A percentile compares a stretch with the other conserved stretches of the same genome.
Conservation (phyloP, 2,329 filamentous ascomycete species). For the Fusarium sp. region DNA sequence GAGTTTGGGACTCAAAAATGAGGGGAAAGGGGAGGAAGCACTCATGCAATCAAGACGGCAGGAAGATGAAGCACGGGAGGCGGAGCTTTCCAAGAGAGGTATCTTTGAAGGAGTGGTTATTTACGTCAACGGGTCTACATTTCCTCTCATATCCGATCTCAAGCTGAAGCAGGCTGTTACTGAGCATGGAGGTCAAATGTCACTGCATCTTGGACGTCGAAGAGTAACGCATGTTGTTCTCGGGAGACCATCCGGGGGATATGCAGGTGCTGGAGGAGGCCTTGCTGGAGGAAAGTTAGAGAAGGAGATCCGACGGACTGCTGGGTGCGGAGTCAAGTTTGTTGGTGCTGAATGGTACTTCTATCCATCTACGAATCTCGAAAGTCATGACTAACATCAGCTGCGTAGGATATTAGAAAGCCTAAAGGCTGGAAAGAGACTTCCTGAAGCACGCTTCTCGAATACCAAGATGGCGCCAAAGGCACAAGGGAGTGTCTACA, state of each 20-base stretch:
- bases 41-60: conserved; percentile 50
- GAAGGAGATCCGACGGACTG: conserved; percentile 75
- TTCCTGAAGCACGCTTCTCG: conserved; percentile 79
- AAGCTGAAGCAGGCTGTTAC: conserved; percentile 82
- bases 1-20: conserved; percentile 21
- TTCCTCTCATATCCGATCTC: conserved; percentile 85
- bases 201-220: conserved; percentile 76
- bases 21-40: conserved; percentile 40
- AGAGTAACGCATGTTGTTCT: conserved; percentile 89
- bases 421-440: conserved; percentile 77
- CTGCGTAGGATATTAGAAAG: conserved; percentile 79
- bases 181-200: conserved; percentile 77
- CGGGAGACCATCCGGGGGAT: conserved; percentile 64
- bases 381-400: not conserved
- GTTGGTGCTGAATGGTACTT: conserved; percentile 81
- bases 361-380: not conserved
- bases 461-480: conserved; percentile 69
- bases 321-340: conserved; percentile 79
- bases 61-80: conserved; percentile 63
- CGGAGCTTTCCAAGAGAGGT: conserved; percentile 45
- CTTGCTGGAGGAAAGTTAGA: conserved; percentile 83
- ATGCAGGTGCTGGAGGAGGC: conserved; percentile 74
- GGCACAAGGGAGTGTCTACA: conserved; percentile 73
- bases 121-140: conserved; percentile 89
- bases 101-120: conserved; percentile 80